Percentiles rank a stretch among this genome's conserved stretches.
These are phyloP conservation scores for Comarum palustre DNA, from an alignment of 306 rosid species.

Conservation along the genomic window DNA sequence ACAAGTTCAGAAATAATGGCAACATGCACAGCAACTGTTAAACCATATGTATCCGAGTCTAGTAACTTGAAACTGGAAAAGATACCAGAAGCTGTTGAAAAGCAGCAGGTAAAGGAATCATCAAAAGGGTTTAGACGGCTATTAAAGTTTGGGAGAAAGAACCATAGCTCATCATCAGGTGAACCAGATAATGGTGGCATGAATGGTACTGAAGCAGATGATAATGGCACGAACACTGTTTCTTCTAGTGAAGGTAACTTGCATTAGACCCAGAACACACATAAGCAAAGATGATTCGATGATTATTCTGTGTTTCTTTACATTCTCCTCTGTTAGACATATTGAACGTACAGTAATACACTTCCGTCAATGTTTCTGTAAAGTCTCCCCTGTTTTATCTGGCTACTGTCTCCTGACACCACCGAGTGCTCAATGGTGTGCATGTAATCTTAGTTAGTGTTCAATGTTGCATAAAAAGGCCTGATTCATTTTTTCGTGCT, in stretches of 20 bases:
- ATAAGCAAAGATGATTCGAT: neutral
- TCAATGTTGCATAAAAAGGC: neutral
- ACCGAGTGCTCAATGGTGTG: neutral
- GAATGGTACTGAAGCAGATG: constrained; percentile 61
- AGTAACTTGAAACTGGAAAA: constrained; percentile 63
- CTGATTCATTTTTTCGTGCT: neutral
- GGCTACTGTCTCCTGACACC: neutral
- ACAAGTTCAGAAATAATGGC: constrained; percentile 42
- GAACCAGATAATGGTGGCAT: constrained; percentile 59
- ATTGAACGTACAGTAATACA: neutral
- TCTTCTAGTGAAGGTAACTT: constrained; percentile 70
- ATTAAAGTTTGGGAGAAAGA: constrained; percentile 85
- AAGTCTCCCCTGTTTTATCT: neutral
- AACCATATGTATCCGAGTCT: constrained; percentile 50
- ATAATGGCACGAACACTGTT: constrained; percentile 39
- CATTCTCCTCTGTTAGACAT: neutral
- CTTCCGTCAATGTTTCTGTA: neutral
- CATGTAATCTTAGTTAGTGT: neutral
- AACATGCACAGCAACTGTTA: constrained; percentile 43
- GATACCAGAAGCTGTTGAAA: constrained; percentile 84
- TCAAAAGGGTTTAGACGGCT: constrained; percentile 71
- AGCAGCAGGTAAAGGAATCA: constrained; percentile 68
- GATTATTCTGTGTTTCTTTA: neutral
- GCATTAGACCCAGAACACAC: neutral
- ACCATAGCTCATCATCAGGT: constrained; percentile 54